Evolutionary conservation across 331 rosid genomes (phyloP).

Genomic region (Saraca asoca): DNA sequence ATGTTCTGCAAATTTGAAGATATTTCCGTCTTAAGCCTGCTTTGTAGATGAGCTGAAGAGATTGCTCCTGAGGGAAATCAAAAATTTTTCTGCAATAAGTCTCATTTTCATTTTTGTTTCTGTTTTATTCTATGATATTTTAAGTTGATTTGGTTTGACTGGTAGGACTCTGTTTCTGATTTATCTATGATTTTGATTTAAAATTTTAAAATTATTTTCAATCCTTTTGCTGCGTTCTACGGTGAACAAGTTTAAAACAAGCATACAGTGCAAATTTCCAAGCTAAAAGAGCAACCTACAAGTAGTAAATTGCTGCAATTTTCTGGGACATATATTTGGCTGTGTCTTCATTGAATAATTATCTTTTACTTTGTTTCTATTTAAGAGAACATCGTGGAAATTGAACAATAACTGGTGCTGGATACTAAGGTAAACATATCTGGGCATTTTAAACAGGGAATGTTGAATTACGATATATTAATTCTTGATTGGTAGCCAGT

Average conservation of each 20-base stretch:
- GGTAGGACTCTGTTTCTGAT: slow-evolving; percentile 22
- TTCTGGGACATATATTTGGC: slow-evolving; percentile 29
- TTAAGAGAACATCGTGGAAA: slow-evolving; percentile 27
- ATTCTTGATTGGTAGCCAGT: slow-evolving; percentile 63
- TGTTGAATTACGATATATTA: slow-evolving; percentile 60
- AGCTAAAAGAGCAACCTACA: too few species aligned
- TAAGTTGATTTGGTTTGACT: background rate
- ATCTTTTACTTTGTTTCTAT: slow-evolving; percentile 22
- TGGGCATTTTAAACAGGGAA: slow-evolving; percentile 38
- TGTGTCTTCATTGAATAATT: background rate
- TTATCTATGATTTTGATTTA: too few species aligned
- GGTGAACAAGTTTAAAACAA: too few species aligned
- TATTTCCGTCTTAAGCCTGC: background rate
- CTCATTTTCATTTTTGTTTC: slow-evolving; percentile 21
- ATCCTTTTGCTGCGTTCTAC: too few species aligned
- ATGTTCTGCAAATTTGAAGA: background rate
- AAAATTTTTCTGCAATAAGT: slow-evolving; percentile 4
- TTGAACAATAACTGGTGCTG: slow-evolving; percentile 17
- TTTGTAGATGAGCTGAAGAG: slow-evolving; percentile 16
- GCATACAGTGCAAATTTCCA: too few species aligned
- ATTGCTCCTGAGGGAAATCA: slow-evolving; percentile 11
- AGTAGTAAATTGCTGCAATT: too few species aligned
- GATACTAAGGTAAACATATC: slow-evolving; percentile 25
- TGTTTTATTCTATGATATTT: background rate
- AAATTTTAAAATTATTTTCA: too few species aligned